Conservation (phyloP, 2,329 filamentous ascomycete species). For the Fusarium nanum region DNA sequence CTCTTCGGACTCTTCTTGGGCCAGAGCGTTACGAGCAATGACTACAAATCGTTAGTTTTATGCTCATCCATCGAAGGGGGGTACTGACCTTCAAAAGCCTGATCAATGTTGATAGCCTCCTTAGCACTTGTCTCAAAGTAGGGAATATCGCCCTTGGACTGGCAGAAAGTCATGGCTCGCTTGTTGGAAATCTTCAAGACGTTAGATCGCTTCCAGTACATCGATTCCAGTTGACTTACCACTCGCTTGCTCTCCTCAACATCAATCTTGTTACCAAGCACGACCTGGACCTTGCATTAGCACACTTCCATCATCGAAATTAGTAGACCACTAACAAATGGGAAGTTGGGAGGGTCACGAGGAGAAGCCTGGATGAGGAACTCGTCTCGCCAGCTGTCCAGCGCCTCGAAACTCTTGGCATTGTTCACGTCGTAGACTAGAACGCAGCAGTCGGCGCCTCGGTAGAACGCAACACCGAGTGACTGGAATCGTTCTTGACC, state of each 20-base stretch:
- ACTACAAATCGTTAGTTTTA: slow-evolving; percentile 64
- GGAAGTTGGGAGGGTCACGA: slow-evolving; percentile 95
- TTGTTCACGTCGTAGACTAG: slow-evolving; percentile 99
- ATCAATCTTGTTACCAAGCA: slow-evolving; percentile 99
- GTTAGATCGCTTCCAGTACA: slow-evolving; percentile 17
- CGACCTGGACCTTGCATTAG: slow-evolving; percentile 70
- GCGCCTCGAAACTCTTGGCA: slow-evolving; percentile 97
- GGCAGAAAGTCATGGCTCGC: slow-evolving; percentile 96
- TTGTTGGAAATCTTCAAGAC: slow-evolving; percentile 85
- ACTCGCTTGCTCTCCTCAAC: slow-evolving; percentile 97
- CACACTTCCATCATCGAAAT: background rate
- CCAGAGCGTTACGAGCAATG: slow-evolving; percentile 93
- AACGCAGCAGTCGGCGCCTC: slow-evolving; percentile 97
- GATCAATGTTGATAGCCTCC: slow-evolving; percentile 98
- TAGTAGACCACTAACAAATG: slow-evolving; percentile 79
- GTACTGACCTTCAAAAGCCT: slow-evolving; percentile 72
- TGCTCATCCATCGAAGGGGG: no score
- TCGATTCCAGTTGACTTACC: slow-evolving; percentile 56
- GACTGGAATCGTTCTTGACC: slow-evolving; percentile 98
- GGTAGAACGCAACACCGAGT: slow-evolving; percentile 95
- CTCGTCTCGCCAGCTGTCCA: slow-evolving; percentile 98
- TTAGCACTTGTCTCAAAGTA: slow-evolving; percentile 99
- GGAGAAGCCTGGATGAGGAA: slow-evolving; percentile 98
- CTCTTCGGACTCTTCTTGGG: slow-evolving; percentile 97
- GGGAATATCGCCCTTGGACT: slow-evolving; percentile 95